A percentile compares a stretch with the other conserved stretches of the same genome.
phyloP scores from a whole-genome alignment of 1,284 basidiomycete genomes.

The Sporisorium iseilematis-ciliati region DNA sequence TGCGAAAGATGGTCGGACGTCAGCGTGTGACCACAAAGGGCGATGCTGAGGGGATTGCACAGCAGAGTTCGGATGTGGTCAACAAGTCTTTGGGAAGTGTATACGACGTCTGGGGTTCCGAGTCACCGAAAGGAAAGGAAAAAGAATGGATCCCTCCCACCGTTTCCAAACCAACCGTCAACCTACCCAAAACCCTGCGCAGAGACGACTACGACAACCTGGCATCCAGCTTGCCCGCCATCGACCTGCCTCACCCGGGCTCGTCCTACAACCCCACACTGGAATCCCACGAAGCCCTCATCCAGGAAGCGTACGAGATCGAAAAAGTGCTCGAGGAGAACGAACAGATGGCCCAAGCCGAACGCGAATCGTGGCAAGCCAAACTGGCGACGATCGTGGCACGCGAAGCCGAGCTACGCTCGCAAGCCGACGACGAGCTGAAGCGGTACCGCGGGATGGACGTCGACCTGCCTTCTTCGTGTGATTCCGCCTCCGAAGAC shows the following conservation, averaged over 20 bases:
- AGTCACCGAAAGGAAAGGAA: slow-evolving; percentile 28
- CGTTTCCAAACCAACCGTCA: slow-evolving; percentile 20
- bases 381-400: slow-evolving; percentile 39
- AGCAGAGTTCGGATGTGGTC: slow-evolving; percentile 26
- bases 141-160: slow-evolving; percentile 29
- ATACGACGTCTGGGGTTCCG: slow-evolving; percentile 44
- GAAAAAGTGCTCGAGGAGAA: slow-evolving; percentile 77
- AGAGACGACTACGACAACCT: slow-evolving; percentile 36
- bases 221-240: slow-evolving; percentile 73
- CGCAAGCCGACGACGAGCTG: slow-evolving; percentile 25
- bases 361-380: slow-evolving; percentile 28
- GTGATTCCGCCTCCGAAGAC: slow-evolving; percentile 1
- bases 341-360: slow-evolving; percentile 70
- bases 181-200: slow-evolving; percentile 36
- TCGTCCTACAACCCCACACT: slow-evolving; percentile 93
- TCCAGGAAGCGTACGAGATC: slow-evolving; percentile 78
- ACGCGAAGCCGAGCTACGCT: slow-evolving; percentile 32
- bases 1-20: slow-evolving; percentile 49
- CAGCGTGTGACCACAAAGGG: slow-evolving; percentile 23
- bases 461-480: slow-evolving; percentile 28
- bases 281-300: slow-evolving; percentile 80
- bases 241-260: slow-evolving; percentile 83
- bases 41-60: slow-evolving; percentile 23
- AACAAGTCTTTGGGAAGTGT: slow-evolving; percentile 24
- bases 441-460: slow-evolving; percentile 50